Conservation (phyloP, 202 grass and related monocot species). For the Hordeum pubiflorum region DNA sequence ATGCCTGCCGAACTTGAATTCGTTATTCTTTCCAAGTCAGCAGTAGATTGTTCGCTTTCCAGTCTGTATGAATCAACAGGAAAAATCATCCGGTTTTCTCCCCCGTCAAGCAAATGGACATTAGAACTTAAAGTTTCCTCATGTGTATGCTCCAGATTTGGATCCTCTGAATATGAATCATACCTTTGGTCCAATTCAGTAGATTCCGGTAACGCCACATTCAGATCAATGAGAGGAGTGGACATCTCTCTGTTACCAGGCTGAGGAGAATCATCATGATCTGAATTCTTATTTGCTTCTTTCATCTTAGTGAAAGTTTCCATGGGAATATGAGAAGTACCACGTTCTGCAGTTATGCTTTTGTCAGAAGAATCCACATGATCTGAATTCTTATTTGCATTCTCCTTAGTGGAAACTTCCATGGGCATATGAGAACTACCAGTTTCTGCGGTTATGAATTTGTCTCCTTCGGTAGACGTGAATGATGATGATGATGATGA, state of each 20-base stretch:
- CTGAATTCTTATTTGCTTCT: slow-evolving; percentile 11
- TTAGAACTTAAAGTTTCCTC: background rate
- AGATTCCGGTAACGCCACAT: slow-evolving; percentile 28
- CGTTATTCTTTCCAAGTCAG: slow-evolving; percentile 13
- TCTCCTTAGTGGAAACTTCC: background rate
- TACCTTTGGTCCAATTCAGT: slow-evolving; percentile 20
- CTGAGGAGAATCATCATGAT: slow-evolving; percentile 6
- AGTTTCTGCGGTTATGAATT: slow-evolving; percentile 21
- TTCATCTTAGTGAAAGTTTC: slow-evolving; percentile 11
- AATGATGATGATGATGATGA: slow-evolving; percentile 43
- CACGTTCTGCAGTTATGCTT: slow-evolving; percentile 21
- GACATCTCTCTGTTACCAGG: slow-evolving; percentile 15
- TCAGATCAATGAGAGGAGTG: slow-evolving; percentile 44
- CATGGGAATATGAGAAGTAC: slow-evolving; percentile 16
- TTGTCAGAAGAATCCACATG: slow-evolving; percentile 7
- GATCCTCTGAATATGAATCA: slow-evolving; percentile 7
- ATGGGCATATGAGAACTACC: slow-evolving; percentile 18
- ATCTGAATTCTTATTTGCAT: slow-evolving; percentile 15
- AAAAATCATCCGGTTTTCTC: background rate
- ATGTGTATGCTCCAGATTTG: slow-evolving; percentile 11
- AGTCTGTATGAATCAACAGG: background rate
- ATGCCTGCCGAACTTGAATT: background rate
- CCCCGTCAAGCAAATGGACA: slow-evolving; percentile 12
- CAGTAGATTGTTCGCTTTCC: background rate
- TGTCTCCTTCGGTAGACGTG: slow-evolving; percentile 37